Evolutionary conservation across 2,329 filamentous ascomycete species (phyloP).

Genomic region (Pseudocercospora pini-densiflorae): DNA sequence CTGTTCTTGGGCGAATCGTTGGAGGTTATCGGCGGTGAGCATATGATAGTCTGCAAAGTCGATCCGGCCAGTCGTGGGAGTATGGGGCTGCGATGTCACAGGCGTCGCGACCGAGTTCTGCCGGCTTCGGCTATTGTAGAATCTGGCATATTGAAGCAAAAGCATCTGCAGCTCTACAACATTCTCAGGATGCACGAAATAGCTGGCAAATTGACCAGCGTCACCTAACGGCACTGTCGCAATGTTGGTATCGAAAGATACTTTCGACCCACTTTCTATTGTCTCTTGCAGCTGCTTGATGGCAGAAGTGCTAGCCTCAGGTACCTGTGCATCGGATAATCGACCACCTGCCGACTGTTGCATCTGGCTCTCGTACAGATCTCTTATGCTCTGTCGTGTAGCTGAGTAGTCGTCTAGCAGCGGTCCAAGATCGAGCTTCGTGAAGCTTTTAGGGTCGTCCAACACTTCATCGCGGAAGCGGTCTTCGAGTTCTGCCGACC

Average conservation of each 20-base stretch:
- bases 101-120: constrained; percentile 34
- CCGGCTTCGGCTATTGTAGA: constrained; percentile 39
- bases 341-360: constrained; percentile 25
- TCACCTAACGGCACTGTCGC: constrained; percentile 53
- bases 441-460: constrained; percentile 71
- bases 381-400: constrained; percentile 50
- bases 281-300: constrained; percentile 45
- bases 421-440: constrained; percentile 65
- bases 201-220: constrained; percentile 52
- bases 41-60: constrained; percentile 45
- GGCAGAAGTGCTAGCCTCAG: constrained; percentile 25
- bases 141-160: constrained; percentile 54
- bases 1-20: constrained; percentile 52
- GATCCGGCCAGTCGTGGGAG: constrained; percentile 21
- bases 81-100: constrained; percentile 29
- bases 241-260: constrained; percentile 57
- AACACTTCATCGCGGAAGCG: constrained; percentile 72
- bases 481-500: constrained; percentile 66
- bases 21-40: constrained; percentile 53
- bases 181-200: constrained; percentile 61
- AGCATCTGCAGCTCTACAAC: constrained; percentile 59
- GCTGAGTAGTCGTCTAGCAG: constrained; percentile 55
- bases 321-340: constrained; percentile 21
- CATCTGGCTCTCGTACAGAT: constrained; percentile 46
- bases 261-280: constrained; percentile 45